Evolutionary conservation across 2,329 filamentous ascomycete species (phyloP), one percentile per base, ranked within the genome.

Genomic region (Dactylellina sp.): DNA sequence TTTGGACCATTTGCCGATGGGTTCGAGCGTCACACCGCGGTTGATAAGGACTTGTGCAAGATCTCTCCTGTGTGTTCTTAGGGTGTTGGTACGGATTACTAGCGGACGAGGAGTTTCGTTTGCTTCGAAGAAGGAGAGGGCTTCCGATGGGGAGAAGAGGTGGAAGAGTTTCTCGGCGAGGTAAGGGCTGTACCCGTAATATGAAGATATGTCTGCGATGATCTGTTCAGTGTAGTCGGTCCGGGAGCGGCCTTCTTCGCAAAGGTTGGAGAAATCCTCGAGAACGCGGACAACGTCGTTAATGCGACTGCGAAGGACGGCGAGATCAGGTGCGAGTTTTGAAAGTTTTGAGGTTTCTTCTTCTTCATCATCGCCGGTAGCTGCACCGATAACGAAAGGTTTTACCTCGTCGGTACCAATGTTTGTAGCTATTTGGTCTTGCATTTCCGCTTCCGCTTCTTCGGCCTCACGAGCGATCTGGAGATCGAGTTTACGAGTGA

Each of bases 1-100:
- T 84, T 99, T 99, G 78, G 91, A 95, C 95, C 95, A 99, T 82
- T 98, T 98, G 75, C 95, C 95, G 16, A 99, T 92, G 1, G 95
- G 95, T 82, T 99, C 94, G 40, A 99, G 87, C 12, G 93, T 96
- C 53, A 99, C 95, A 76, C 95, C 95, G 76, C 94, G 91, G 83
- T 97, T 97, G 85, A 97, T 97, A 72, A 97, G 86, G 0, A 93
- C 87, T 81, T 97, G 93, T 7, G 95, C 95, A 16, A 99, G 89
- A 76, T 96, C 93, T 77, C 88, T 83, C 77, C 88, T 84, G 79
- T 89, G 88, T 14, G 88, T 89, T 78, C 92, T 90, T 71, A 99
- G 87, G 7, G 94, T 99, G 83, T 99, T 99, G 76, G 95, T 98
- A 79, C 95, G 89, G 80, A 99, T 96, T 77, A 99, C 95, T 70